Evolutionary conservation across 2,329 filamentous ascomycete genomes (phyloP), one percentile per base, ranked within the genome.

Genomic region (Talaromyces sp.): DNA sequence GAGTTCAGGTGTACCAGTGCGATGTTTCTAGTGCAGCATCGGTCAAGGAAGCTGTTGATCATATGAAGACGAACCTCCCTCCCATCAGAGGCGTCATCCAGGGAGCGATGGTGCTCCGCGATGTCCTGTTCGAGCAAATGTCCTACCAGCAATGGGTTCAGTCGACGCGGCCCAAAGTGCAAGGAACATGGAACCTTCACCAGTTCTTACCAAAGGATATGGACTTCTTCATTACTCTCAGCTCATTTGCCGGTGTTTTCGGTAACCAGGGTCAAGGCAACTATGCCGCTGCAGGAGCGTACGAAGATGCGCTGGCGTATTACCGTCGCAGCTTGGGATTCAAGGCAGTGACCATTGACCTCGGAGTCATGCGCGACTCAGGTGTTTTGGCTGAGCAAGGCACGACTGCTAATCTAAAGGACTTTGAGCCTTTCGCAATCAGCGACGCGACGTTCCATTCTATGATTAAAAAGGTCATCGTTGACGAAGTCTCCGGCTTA

Each of bases 201-300:
- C n/a, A 16, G 12, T 62, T 7, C 52, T 39, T 0, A n/a, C n/a
- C n/a, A n/a, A n/a, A n/a, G n/a, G 39, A 58, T 0, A 60, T 73
- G 0, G 69, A 72, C 60, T 73, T 73, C 61, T 72, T 73, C 55
- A 59, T 73, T 35, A 62, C 66, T 1, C 69, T 73, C 7, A 71
- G 69, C 8, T 73, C 71, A 9, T 63, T 72, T 5, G 65, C 69
- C 11, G 69, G 71, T 4, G 60, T 73, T 2, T 65, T 73, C 46
- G 71, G 71, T 7, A 73, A 69, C 63, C 63, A 65, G 25, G 69
- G 70, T 6, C 71, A 73, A 60, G 65, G 67, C 5, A 67, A 69
- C 28, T 73, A 73, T 50, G 66, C 69, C 31, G 69, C 71, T 7
- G 69, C 65, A 28, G 68, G 68, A 31, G 66, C 66, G 25, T 73